Base-by-base conservation (phyloP, 78 protist species). In the Emiliania huxleyi region DNA sequence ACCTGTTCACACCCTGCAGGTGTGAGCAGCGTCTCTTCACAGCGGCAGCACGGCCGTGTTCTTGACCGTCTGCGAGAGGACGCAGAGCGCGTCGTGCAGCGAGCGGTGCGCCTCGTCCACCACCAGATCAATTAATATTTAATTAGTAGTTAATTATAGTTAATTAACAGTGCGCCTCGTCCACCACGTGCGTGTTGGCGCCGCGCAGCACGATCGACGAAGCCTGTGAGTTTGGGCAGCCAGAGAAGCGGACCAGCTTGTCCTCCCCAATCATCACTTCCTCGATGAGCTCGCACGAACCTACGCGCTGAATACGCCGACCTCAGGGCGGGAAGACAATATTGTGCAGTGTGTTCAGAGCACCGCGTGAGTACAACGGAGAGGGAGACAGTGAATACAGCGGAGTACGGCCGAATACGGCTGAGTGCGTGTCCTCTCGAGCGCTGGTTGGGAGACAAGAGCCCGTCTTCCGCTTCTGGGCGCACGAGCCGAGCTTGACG, bases 61-160 rank as follows among this genome's bases (percentile, higher is more conserved):
- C 87, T 87, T 90, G 25, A 98, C 97, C 6, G 98, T 95, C 44
- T 96, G 98, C 35, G 97, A 49, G 23, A 99, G 96, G 8, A 99
- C 99, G 95, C 99, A 97, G 48, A 99, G 98, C 12, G 99, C 99
- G 94, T 99, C 99, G 96, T 99, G 99, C 46, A 99, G 95, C 43
- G 99, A 98, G 48, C 99, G 96, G 93, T 99, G 99, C 69, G 99
- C 99, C 95, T 99, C 99, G 69, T 98, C 99, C 45, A 99, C 96
- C n/a, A n/a, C n/a, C n/a, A n/a, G n/a, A n/a, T n/a, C n/a, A n/a
- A 43, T 98, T 93, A 62, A 97, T 98, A 21, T 93, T 77, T 3
- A 11, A 26, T 69, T 69, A 69, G 75, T 69, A 69, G 75, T 23
- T 2, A 12, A 12, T 42, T 15, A n/a, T n/a, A n/a, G n/a, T n/a